Base-by-base conservation (phyloP, 2,329 filamentous ascomycete species). In the Thielaviopsis musarum region DNA sequence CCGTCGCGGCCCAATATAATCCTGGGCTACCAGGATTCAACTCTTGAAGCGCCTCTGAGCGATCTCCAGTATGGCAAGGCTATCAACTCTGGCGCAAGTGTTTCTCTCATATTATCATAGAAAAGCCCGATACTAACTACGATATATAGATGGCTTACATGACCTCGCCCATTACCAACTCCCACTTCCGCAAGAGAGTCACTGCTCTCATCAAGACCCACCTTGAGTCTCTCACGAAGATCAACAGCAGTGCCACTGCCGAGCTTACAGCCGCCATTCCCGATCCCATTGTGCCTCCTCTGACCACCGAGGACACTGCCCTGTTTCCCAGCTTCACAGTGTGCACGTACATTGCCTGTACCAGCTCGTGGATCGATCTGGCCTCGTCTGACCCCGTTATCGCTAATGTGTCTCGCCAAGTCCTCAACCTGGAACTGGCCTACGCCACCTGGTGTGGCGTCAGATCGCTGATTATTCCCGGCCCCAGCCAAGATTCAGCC, bases 391-490 rank as follows among this genome's bases (percentile, higher is more conserved):
- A 96, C 69, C 87, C 90, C 6, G 71, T 91, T 63, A 84, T 97
- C 63, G 83, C 89, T 7, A 88, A 87, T 69, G 79, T 97, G 61
- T 96, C 91, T 41, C 83, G 88, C 52, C 91, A 96, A 72, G 87
- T 95, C 6, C 76, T 98, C 63, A 90, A 90, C 68, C 78, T 95
- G 48, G 93, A 98, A 69, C 80, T 97, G 54, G 87, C 89, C 55
- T 98, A 96, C 72, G 93, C 94, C 64, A 91, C 89, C 63, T 98
- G 97, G 72, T 96, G 90, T 67, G 94, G 94, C 41, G 80, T 93
- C 54, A 83, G 84, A 59, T 94, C 87, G 70, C 77, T 97, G 61
- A 75, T 97, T 56, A 76, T 98, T 30, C 83, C 85, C 1, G 90
- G 90, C 0, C 93, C 93, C 2, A 79, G 80, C 64, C 73, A 81